A percentile compares a stretch with the other conserved stretches of the same genome.
phyloP scores from a whole-genome alignment of 2,329 filamentous ascomycete genomes.

The Aspergillus ruber region DNA sequence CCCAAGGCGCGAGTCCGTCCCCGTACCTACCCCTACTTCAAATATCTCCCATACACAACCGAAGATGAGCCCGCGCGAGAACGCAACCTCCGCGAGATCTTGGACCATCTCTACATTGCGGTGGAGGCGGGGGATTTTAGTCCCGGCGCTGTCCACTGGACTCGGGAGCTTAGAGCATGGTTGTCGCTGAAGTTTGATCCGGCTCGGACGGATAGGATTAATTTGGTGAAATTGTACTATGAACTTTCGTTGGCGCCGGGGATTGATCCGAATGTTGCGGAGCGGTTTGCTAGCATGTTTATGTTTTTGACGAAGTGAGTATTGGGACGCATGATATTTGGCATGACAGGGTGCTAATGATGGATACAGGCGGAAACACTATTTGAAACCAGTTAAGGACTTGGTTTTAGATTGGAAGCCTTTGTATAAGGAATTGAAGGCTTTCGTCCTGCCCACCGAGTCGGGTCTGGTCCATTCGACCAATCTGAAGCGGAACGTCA shows the following conservation, averaged over 20 bases:
- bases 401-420: slow-evolving; percentile 89
- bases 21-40: slow-evolving; percentile 88
- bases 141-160: slow-evolving; percentile 93
- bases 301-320: slow-evolving; percentile 85
- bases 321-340: not conserved
- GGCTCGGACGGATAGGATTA: slow-evolving; percentile 72
- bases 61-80: slow-evolving; percentile 75
- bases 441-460: slow-evolving; percentile 80
- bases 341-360: slow-evolving; percentile 20
- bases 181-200: slow-evolving; percentile 96
- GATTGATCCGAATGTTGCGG: slow-evolving; percentile 70
- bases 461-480: slow-evolving; percentile 58
- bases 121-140: slow-evolving; percentile 90
- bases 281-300: slow-evolving; percentile 95
- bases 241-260: slow-evolving; percentile 87
- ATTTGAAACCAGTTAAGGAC: slow-evolving; percentile 83
- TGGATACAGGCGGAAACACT: slow-evolving; percentile 74
- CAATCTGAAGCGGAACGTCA: slow-evolving; percentile 59
- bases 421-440: slow-evolving; percentile 86
- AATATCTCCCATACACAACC: slow-evolving; percentile 79
- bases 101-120: slow-evolving; percentile 89
- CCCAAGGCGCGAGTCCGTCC: slow-evolving; percentile 65
- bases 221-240: slow-evolving; percentile 86
- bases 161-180: slow-evolving; percentile 91
- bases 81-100: slow-evolving; percentile 73